Percentiles rank a stretch among this genome's conserved stretches.
Conservation (phyloP, 371 early-diverging fungal genomes). For the Dichotomocladium elegans region DNA sequence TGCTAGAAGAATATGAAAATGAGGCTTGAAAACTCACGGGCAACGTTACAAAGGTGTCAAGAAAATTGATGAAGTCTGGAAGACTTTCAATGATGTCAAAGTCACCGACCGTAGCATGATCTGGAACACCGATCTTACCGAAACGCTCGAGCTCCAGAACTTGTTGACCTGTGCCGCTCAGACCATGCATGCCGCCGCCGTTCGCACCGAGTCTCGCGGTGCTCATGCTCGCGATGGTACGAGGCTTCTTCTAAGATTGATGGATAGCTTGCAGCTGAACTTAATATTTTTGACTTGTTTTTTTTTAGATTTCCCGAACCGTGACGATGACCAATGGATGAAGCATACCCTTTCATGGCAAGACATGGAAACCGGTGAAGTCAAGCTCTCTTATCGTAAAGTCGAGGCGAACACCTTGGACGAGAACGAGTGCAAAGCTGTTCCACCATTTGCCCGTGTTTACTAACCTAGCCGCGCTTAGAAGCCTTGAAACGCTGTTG, state of each 20-base stretch:
- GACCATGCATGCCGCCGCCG: conserved; percentile 94
- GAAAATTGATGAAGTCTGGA: conserved; percentile 84
- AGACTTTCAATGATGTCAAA: conserved; percentile 79
- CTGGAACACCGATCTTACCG: conserved; percentile 97
- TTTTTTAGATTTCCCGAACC: conserved; percentile 16
- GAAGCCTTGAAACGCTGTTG: too few species aligned
- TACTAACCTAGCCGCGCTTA: too few species aligned
- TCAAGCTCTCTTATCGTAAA: conserved; percentile 79
- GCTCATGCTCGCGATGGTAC: conserved; percentile 92
- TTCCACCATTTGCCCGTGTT: conserved; percentile 92
- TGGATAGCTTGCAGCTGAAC: too few species aligned
- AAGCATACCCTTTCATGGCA: conserved; percentile 97
- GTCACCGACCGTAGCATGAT: conserved; percentile 92
- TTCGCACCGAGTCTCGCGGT: conserved; percentile 96
- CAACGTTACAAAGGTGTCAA: conserved; percentile 19
- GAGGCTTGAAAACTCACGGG: too few species aligned
- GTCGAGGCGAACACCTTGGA: conserved; percentile 86
- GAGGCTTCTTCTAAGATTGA: too few species aligned
- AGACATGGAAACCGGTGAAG: conserved; percentile 76
- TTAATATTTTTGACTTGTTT: not conserved
- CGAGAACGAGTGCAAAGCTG: conserved; percentile 87
- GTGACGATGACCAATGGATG: conserved; percentile 96
- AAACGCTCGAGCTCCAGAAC: conserved; percentile 96
- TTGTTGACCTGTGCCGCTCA: conserved; percentile 94
- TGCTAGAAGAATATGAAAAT: too few species aligned